These are phyloP conservation scores for Vicia sativa DNA, from an alignment of 306 rosid species.

Conservation along the genomic window DNA sequence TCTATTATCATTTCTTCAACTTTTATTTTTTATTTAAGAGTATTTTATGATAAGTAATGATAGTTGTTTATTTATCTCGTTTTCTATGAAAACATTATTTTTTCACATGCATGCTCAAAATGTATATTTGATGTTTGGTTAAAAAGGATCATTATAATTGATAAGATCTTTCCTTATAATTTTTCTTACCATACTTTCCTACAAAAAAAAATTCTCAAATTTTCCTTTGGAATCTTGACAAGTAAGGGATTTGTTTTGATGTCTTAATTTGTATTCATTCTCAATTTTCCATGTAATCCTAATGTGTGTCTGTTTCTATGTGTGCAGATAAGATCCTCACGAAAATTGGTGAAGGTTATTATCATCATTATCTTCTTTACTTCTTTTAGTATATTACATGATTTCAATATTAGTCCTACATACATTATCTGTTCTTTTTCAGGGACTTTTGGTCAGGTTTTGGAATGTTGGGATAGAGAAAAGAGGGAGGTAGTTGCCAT, in stretches of 20 bases:
- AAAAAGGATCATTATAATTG: no score
- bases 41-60: background rate
- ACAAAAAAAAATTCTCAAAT: background rate
- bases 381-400: background rate
- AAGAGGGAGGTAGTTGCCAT: constrained; percentile 21
- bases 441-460: constrained; percentile 31
- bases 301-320: background rate
- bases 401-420: background rate
- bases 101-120: constrained; percentile 1
- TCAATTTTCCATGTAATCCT: constrained; percentile 6
- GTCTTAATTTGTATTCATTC: background rate
- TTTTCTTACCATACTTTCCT: constrained; percentile 1
- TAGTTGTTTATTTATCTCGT: background rate
- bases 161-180: background rate
- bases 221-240: background rate
- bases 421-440: constrained; percentile 8
- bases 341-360: constrained; percentile 30
- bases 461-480: constrained; percentile 33
- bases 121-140: background rate
- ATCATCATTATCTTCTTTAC: background rate
- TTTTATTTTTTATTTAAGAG: background rate
- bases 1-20: background rate
- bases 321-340: constrained; percentile 27
- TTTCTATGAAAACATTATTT: background rate
- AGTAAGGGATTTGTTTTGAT: constrained; percentile 9